Evolutionary conservation across 768 basidiomycete genomes (phyloP), one percentile per base, ranked within the genome.

Genomic region (Russula brevipes): DNA sequence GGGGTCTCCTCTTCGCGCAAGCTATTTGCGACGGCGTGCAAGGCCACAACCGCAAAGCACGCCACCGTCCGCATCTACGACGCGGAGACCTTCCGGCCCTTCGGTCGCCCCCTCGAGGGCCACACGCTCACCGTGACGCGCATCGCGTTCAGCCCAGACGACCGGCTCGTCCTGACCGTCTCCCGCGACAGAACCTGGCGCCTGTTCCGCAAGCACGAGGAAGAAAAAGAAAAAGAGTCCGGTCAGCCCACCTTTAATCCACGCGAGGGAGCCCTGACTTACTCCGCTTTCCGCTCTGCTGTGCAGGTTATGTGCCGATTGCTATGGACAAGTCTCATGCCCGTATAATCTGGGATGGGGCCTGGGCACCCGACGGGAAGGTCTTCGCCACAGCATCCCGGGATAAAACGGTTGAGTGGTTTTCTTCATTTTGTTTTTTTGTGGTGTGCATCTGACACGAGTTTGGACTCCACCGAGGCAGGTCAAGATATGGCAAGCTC

Each of bases 281-380:
- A 30, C 42, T 16, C 38, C 38, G 38, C 38, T 42, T 11, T 14
- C 16, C 14, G 41, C 16, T 16, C 60, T 42, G 55, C 38, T 70
- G 63, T 3, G 36, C 68, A 68, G 91, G 82, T 1, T 94, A 85
- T 71, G 66, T 77, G 8, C 84, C 86, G 2, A 69, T 86, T 24
- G 83, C 84, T 5, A 80, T 83, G 16, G 85, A 94, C 61, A 96
- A 91, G 75, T 86, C 91, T 0, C 97, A 98, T 73, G 82, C 83
- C 1, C 83, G 97, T 44, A 97, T 99, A 70, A 89, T 99, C 41
- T 95, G 97, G 94, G 97, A 98, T 72, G 91, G 90, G 70, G 84
- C 86, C 14, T 99, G 95, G 94, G 80, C 89, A 1, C 70, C 76
- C 1, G 87, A 91, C 67, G 85, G 86, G 7, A 82, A 86, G 68